Base-by-base conservation (phyloP, 2,329 filamentous ascomycete genomes). In the Ophiostoma australiae region DNA sequence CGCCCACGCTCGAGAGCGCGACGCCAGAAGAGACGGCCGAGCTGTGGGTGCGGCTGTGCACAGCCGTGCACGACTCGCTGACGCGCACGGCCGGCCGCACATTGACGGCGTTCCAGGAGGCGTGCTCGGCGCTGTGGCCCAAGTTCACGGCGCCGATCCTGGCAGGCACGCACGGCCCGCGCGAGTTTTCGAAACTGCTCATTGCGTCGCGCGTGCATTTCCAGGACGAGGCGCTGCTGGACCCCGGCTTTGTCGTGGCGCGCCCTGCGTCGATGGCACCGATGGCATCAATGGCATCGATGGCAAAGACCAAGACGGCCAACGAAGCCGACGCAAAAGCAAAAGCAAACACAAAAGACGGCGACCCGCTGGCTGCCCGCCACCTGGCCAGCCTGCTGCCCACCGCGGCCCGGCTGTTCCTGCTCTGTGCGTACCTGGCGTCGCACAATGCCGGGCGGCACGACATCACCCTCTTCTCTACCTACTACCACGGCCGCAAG, bases 41-140 rank as follows among this genome's bases (percentile, higher is more conserved):
- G 80, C 86, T 94, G 20, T 95, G 91, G 91, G 83, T 87, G 17
- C 89, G 93, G 65, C 98, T 97, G 82, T 88, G 90, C 73, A 88
- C 88, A 68, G 92, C 92, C 4, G 89, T 97, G 17, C 95, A 96
- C 84, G 95, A 99, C 78, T 89, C 94, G 0, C 84, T 98, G 15
- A 88, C 90, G 68, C 92, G 90, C 74, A 89, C 92, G 67, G 93
- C 93, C 3, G 91, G 91, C 0, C 89, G 93, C 68, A 93, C 94
- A 52, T 84, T 98, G 17, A 85, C 90, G 1, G 86, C 87, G 13
- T 93, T 97, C 75, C 84, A 83, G 3, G 85, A 87, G 48, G 87
- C 90, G 68, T 93, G 91, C 77, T 80, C 87, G 68, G 87, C 89
- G 63, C 85, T 98, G 27, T 99, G 95, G 95, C 89, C 90, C 13